These are phyloP conservation scores for Euphrasia confusa DNA, from an alignment of 257 asterid species.

Conservation along the genomic window DNA sequence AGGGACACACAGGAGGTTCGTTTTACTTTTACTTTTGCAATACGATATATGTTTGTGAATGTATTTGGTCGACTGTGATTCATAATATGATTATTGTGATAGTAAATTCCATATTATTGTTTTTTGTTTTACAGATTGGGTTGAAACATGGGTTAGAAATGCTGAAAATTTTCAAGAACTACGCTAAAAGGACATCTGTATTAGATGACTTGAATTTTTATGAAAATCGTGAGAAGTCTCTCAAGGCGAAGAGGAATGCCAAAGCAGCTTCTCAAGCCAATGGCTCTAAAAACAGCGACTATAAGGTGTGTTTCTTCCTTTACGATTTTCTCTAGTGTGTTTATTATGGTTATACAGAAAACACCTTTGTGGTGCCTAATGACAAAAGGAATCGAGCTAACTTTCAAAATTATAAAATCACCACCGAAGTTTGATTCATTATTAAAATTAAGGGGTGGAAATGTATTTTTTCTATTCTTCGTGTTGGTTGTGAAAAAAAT, in stretches of 20 bases:
- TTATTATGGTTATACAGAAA: no score
- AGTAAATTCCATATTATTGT: neutral
- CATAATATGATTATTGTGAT: neutral
- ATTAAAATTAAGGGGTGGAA: no score
- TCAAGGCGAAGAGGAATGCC: constrained; percentile 37
- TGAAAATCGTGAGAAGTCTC: constrained; percentile 53
- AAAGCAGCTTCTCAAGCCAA: constrained; percentile 27
- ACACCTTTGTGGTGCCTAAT: no score
- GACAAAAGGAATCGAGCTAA: no score
- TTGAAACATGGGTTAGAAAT: constrained; percentile 69
- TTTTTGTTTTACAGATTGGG: constrained; percentile 38
- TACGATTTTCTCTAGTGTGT: no score
- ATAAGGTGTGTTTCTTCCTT: constrained; percentile 27
- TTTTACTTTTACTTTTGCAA: neutral
- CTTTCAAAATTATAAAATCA: no score
- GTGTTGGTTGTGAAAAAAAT: no score
- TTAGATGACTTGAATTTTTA: constrained; percentile 61
- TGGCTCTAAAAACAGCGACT: constrained; percentile 21
- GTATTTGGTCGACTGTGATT: neutral
- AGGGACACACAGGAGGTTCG: constrained; percentile 80
- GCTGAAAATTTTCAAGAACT: constrained; percentile 59
- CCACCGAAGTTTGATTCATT: no score
- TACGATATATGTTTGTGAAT: neutral
- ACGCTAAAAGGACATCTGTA: constrained; percentile 43
- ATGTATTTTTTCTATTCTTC: no score